These are phyloP conservation scores for Baudoinia panamericana DNA, from an alignment of 495 filamentous ascomycete genomes.

Conservation along the genomic window DNA sequence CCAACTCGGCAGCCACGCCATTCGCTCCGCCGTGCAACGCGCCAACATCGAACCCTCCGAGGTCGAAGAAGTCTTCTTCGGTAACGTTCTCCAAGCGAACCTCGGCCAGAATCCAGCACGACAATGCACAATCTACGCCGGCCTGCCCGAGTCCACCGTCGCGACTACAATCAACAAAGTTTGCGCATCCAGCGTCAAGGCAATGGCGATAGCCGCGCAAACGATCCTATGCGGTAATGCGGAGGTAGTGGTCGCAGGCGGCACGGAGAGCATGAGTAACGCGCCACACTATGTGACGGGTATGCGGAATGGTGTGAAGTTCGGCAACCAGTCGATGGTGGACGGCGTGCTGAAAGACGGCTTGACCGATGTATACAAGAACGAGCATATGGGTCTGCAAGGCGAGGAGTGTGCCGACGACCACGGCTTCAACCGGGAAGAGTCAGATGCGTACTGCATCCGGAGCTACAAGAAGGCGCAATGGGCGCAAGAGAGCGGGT, in stretches of 20 bases:
- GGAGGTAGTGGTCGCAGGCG: conserved; percentile 78
- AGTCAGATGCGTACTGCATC: conserved; percentile 90
- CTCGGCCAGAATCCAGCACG: conserved; percentile 93
- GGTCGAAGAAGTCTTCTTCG: conserved; percentile 93
- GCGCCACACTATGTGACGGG: conserved; percentile 87
- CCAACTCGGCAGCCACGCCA: conserved; percentile 79
- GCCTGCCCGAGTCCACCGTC: conserved; percentile 62
- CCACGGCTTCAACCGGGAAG: conserved; percentile 63
- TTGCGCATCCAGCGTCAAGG: conserved; percentile 87
- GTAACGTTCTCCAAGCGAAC: conserved; percentile 94
- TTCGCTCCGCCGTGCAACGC: conserved; percentile 80
- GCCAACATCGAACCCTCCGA: conserved; percentile 72
- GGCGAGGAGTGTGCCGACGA: conserved; percentile 86
- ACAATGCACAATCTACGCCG: conserved; percentile 80
- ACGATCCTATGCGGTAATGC: conserved; percentile 93
- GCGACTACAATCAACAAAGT: conserved; percentile 97
- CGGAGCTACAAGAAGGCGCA: conserved; percentile 82
- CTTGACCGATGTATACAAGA: conserved; percentile 78
- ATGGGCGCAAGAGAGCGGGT: conserved; percentile 61
- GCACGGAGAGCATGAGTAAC: conserved; percentile 96
- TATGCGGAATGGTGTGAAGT: conserved; percentile 74
- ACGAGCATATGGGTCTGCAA: conserved; percentile 87
- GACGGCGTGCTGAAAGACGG: conserved; percentile 90
- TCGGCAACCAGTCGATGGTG: conserved; percentile 70
- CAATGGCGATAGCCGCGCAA: conserved; percentile 86